phyloP scores from a whole-genome alignment of 225 moss, liverwort and hornwort genomes.

The Sphagnum contortum region DNA sequence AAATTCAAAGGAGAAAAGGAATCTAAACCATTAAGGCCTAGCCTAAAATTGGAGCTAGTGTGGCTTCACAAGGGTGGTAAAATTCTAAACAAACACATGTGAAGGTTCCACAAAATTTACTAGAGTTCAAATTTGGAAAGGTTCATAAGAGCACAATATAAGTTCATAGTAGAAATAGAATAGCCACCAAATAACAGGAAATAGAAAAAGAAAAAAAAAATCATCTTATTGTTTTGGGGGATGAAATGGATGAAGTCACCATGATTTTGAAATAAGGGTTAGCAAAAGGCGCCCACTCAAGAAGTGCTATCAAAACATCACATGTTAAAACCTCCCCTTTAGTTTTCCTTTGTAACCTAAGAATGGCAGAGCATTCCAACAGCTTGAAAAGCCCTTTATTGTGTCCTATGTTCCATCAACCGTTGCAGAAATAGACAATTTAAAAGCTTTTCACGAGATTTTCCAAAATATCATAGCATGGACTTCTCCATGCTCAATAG shows the following conservation, averaged over 20 bases:
- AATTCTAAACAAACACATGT: too few relatives aligned
- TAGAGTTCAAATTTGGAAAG: not conserved
- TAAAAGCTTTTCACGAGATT: not conserved
- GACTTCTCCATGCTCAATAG: too few relatives aligned
- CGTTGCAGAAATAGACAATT: not conserved
- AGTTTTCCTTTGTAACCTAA: slow-evolving; percentile 12
- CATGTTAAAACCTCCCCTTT: slow-evolving; percentile 26
- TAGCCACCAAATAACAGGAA: not conserved
- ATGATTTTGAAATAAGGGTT: slow-evolving; percentile 28
- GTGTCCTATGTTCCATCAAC: slow-evolving; percentile 13
- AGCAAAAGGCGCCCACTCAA: slow-evolving; percentile 31
- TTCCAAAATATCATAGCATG: not conserved
- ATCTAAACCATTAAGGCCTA: too few relatives aligned
- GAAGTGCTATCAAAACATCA: slow-evolving; percentile 24
- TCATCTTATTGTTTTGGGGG: slow-evolving; percentile 11
- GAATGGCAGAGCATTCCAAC: slow-evolving; percentile 28
- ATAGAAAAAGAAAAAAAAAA: not conserved
- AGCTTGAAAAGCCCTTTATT: slow-evolving; percentile 21
- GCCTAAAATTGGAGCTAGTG: too few relatives aligned
- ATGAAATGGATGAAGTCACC: slow-evolving; percentile 23
- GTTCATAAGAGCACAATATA: not conserved
- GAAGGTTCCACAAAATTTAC: not conserved
- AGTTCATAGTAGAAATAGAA: not conserved
- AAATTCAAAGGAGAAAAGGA: too few relatives aligned
- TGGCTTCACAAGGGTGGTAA: too few relatives aligned